phyloP scores from a whole-genome alignment of 306 rosid genomes.

The Medicago arabica region DNA sequence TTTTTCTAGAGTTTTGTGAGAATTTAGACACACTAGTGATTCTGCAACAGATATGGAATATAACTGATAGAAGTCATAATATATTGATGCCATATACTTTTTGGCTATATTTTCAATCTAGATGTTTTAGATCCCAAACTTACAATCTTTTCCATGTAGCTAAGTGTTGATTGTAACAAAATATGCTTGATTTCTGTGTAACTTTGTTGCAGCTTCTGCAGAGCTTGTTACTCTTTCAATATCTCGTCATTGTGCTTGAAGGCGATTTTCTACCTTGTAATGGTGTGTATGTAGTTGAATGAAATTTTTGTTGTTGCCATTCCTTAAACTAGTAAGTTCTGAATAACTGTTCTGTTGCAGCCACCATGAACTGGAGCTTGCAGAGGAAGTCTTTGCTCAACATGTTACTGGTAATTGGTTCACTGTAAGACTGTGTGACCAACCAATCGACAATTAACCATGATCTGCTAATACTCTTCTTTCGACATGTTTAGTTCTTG shows the following conservation, averaged over 20 bases:
- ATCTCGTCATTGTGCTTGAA: constrained; percentile 74
- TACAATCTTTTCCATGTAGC: constrained; percentile 20
- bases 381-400: constrained; percentile 84
- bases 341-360: constrained; percentile 59
- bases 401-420: constrained; percentile 67
- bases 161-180: background rate
- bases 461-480: constrained; percentile 25
- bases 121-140: no score
- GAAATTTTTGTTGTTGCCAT: constrained; percentile 28
- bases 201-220: constrained; percentile 62
- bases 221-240: constrained; percentile 76
- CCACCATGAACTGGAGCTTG: constrained; percentile 64
- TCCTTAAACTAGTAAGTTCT: constrained; percentile 34
- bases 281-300: constrained; percentile 56
- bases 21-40: background rate
- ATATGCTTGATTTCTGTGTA: constrained; percentile 16
- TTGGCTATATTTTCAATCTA: no score
- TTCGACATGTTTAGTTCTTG: constrained; percentile 23
- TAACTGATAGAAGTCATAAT: background rate
- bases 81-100: constrained; percentile 5
- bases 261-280: constrained; percentile 75
- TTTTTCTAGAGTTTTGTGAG: constrained; percentile 7
- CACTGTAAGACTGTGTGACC: constrained; percentile 34
- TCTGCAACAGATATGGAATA: background rate
- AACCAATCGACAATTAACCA: constrained; percentile 27